These are phyloP conservation scores for Orbilia ellipsospora DNA, from an alignment of 2,329 filamentous ascomycete genomes.

Conservation along the genomic window DNA sequence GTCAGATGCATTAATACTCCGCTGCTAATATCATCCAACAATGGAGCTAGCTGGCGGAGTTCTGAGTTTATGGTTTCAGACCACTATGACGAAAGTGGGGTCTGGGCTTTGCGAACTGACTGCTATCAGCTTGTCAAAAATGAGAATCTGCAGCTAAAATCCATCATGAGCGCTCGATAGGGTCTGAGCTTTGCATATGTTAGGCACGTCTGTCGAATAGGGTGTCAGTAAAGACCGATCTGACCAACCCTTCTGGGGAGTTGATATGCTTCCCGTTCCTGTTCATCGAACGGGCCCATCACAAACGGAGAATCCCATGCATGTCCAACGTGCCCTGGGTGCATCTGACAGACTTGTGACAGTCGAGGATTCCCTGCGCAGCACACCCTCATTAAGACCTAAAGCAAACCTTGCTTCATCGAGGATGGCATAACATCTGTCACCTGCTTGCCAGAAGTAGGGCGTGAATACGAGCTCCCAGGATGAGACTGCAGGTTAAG, in stretches of 20 bases:
- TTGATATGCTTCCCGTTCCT: slow-evolving; percentile 22
- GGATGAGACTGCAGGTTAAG: slow-evolving; percentile 15
- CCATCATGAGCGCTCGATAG: slow-evolving; percentile 15
- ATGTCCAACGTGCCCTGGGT: slow-evolving; percentile 9
- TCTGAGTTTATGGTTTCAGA: background rate
- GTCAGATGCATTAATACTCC: no score
- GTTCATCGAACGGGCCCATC: slow-evolving; percentile 18
- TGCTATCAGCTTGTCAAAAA: slow-evolving; percentile 17
- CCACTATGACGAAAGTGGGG: slow-evolving; percentile 21
- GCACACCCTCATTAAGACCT: slow-evolving; percentile 20
- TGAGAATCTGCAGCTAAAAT: slow-evolving; percentile 36
- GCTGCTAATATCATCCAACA: no score
- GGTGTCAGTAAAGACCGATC: slow-evolving; percentile 12
- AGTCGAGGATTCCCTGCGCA: slow-evolving; percentile 1
- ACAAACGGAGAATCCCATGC: slow-evolving; percentile 2
- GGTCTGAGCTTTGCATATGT: slow-evolving; percentile 45
- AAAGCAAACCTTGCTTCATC: slow-evolving; percentile 19
- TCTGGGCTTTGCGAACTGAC: slow-evolving; percentile 28
- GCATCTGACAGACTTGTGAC: slow-evolving; percentile 5
- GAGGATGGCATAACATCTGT: slow-evolving; percentile 23
- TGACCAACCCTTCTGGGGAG: slow-evolving; percentile 4
- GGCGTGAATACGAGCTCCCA: slow-evolving; percentile 41
- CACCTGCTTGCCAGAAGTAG: slow-evolving; percentile 45
- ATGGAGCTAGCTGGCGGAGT: no score
- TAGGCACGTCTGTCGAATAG: slow-evolving; percentile 16